A percentile compares a stretch with the other conserved stretches of the same genome.
Conservation (phyloP, 352 stramenopile species). For the Phytophthora cryptogea region DNA sequence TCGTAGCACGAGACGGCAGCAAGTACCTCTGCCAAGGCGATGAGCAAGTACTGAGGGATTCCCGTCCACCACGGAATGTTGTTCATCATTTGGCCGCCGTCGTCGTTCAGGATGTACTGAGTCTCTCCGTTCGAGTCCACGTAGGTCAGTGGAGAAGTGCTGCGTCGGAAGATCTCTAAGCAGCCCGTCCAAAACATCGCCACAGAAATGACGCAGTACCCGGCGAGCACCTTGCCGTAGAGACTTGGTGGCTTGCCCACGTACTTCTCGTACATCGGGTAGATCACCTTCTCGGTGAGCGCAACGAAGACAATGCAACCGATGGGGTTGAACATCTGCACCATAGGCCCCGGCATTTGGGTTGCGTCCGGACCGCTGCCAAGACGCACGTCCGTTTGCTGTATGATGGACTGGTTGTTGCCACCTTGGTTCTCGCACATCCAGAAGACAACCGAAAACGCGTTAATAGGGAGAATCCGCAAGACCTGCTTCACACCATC, state of each 20-base stretch:
- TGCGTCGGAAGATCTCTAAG: conserved; percentile 36
- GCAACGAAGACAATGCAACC: conserved; percentile 39
- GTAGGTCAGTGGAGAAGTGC: conserved; percentile 17
- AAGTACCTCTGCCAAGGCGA: conserved; percentile 44
- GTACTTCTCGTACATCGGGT: conserved; percentile 40
- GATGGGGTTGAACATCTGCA: conserved; percentile 50
- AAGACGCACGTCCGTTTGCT: conserved; percentile 56
- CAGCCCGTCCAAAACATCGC: conserved; percentile 42
- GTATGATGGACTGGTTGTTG: conserved; percentile 37
- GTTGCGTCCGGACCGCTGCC: conserved; percentile 27
- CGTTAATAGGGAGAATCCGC: conserved; percentile 47
- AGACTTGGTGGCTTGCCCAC: conserved; percentile 37
- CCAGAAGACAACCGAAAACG: conserved; percentile 60
- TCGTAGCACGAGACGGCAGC: conserved; percentile 48
- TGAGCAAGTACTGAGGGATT: conserved; percentile 45
- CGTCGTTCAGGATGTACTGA: conserved; percentile 32
- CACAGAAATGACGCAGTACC: conserved; percentile 36
- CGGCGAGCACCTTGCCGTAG: conserved; percentile 40
- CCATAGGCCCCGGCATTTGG: conserved; percentile 48
- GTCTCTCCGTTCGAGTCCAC: conserved; percentile 14
- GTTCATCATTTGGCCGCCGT: conserved; percentile 15
- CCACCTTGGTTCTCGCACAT: conserved; percentile 48
- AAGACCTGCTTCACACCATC: conserved; percentile 54
- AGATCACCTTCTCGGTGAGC: conserved; percentile 39
- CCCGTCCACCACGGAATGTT: conserved; percentile 33